Conservation (phyloP, 139 green algal species). For the Dunaliella primolecta region DNA sequence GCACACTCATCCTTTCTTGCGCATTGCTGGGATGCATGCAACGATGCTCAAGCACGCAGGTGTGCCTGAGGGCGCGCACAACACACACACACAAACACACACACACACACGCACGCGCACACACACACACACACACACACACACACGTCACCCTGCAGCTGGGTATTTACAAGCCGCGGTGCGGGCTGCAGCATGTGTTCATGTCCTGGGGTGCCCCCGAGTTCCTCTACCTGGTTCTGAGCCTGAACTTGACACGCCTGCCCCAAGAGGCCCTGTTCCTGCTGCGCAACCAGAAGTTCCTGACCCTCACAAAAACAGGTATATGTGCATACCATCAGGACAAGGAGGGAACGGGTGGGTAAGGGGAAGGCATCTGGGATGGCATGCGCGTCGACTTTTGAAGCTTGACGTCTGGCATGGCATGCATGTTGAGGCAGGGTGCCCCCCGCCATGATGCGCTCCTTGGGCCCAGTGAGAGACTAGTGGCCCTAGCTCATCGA, state of each 20-base stretch:
- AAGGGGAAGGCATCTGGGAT: no score
- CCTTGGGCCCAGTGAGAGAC: no score
- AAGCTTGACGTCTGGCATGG: no score
- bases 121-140: slow-evolving; percentile 18
- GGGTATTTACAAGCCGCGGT: slow-evolving; percentile 38
- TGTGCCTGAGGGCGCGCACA: no score
- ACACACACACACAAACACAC: slow-evolving; percentile 38
- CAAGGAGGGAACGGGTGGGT: no score
- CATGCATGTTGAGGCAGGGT: no score
- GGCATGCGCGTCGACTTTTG: no score
- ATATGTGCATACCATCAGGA: background rate
- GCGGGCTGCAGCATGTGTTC: slow-evolving; percentile 38
- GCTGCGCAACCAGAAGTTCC: slow-evolving; percentile 58
- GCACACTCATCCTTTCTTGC: no score
- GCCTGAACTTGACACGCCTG: slow-evolving; percentile 57
- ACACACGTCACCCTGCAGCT: background rate
- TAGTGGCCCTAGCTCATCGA: no score
- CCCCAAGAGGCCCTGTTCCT: slow-evolving; percentile 76
- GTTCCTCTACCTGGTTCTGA: slow-evolving; percentile 82
- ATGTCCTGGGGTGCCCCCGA: slow-evolving; percentile 77
- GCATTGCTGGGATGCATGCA: no score
- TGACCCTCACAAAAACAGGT: slow-evolving; percentile 41
- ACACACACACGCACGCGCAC: slow-evolving; percentile 62
- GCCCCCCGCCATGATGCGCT: no score
- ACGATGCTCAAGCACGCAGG: no score